A percentile compares a stretch with the other conserved stretches of the same genome.
phyloP scores from a whole-genome alignment of 257 asterid species.

The Osmanthus fragrans region DNA sequence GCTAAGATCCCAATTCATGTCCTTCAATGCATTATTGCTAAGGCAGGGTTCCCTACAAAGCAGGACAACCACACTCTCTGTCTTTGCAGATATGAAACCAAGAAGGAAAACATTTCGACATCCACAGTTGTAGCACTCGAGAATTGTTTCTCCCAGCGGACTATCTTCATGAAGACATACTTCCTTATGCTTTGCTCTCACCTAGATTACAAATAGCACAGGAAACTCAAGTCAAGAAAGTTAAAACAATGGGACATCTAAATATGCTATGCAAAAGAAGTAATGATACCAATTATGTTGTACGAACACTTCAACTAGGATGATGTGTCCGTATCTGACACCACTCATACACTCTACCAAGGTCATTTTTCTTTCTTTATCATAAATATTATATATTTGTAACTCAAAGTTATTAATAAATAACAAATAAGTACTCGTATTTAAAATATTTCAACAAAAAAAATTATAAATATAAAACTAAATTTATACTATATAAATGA shows the following conservation, averaged over 20 bases:
- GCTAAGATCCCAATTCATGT: constrained; percentile 99
- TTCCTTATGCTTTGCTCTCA: constrained; percentile 98
- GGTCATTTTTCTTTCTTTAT: too few species aligned
- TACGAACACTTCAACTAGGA: too few species aligned
- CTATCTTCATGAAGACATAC: constrained; percentile 98
- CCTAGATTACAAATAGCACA: constrained; percentile 42
- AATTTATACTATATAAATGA: too few species aligned
- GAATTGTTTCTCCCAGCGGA: constrained; percentile 94
- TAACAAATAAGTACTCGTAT: too few species aligned
- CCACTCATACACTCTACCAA: too few species aligned
- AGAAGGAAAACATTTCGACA: constrained; percentile 95
- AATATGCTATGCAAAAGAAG: neutral
- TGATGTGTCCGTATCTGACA: too few species aligned
- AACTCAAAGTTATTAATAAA: too few species aligned
- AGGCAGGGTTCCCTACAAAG: constrained; percentile 96
- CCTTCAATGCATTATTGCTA: constrained; percentile 85
- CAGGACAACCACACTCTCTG: constrained; percentile 96
- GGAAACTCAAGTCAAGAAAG: constrained; percentile 6
- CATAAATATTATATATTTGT: too few species aligned
- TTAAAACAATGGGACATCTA: neutral
- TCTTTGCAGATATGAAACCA: constrained; percentile 95
- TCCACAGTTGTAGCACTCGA: constrained; percentile 97
- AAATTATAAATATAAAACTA: too few species aligned
- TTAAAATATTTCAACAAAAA: too few species aligned
- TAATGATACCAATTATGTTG: neutral